Percentiles rank a stretch among this genome's conserved stretches.
Evolutionary conservation across 495 filamentous ascomycete genomes (phyloP).

Genomic region (Trichodelitschia bisporula): DNA sequence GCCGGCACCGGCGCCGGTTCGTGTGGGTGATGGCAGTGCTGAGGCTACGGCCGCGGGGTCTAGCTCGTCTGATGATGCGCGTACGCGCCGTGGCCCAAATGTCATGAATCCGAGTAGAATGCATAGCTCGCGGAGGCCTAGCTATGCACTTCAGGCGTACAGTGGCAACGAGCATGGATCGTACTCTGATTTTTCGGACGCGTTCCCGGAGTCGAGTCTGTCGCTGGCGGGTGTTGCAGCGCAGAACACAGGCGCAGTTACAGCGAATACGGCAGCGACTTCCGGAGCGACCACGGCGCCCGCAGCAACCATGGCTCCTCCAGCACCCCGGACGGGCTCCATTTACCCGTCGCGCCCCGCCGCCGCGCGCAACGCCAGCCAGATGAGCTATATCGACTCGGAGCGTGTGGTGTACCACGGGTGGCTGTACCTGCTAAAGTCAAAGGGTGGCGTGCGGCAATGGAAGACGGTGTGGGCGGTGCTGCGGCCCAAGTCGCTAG

Average conservation of each 20-base stretch:
- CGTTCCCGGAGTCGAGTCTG: slow-evolving; percentile 17
- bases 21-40: too few relatives aligned
- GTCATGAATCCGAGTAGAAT: slow-evolving; percentile 1
- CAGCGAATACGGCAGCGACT: slow-evolving; percentile 3
- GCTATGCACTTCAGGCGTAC: slow-evolving; percentile 37
- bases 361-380: slow-evolving; percentile 27
- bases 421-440: slow-evolving; percentile 64
- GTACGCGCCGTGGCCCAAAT: too few relatives aligned
- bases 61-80: too few relatives aligned
- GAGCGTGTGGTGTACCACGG: slow-evolving; percentile 78
- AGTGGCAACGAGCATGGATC: slow-evolving; percentile 75
- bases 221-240: too few relatives aligned
- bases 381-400: slow-evolving; percentile 26
- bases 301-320: too few relatives aligned
- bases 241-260: too few relatives aligned
- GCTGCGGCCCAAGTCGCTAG: slow-evolving; percentile 61
- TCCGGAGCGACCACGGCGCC: slow-evolving; percentile 4
- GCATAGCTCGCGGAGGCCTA: slow-evolving; percentile 13
- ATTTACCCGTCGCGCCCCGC: slow-evolving; percentile 7
- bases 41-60: too few relatives aligned
- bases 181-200: slow-evolving; percentile 75
- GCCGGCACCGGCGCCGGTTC: too few relatives aligned
- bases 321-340: too few relatives aligned
- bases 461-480: slow-evolving; percentile 95
- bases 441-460: slow-evolving; percentile 65